Conservation (phyloP, 2,329 filamentous ascomycete species). For the Microsporum ferrugineum region DNA sequence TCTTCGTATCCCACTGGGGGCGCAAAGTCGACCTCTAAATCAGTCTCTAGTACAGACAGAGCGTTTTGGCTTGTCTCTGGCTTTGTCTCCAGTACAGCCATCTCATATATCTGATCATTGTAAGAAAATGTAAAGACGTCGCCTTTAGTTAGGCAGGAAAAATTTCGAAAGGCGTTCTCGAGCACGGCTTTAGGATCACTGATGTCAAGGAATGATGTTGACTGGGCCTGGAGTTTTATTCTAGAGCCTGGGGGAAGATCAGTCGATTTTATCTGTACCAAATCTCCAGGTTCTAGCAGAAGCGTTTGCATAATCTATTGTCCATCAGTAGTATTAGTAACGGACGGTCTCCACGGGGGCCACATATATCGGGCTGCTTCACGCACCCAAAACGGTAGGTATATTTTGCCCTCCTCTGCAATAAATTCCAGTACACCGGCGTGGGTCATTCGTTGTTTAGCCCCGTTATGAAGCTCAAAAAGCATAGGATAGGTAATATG, state of each 20-base stretch:
- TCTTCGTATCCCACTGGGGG: slow-evolving; percentile 90
- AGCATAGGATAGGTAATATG: slow-evolving; percentile 97
- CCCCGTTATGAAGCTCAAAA: slow-evolving; percentile 88
- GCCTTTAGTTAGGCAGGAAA: slow-evolving; percentile 82
- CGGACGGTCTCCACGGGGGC: not conserved
- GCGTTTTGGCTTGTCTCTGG: slow-evolving; percentile 71
- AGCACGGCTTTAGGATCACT: slow-evolving; percentile 94
- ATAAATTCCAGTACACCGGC: slow-evolving; percentile 95
- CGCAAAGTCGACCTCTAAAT: slow-evolving; percentile 92
- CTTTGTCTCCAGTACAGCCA: slow-evolving; percentile 88
- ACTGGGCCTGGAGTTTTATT: slow-evolving; percentile 95
- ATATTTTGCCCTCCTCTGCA: slow-evolving; percentile 91
- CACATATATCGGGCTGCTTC: not conserved
- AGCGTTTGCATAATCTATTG: slow-evolving; percentile 84
- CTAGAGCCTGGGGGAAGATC: slow-evolving; percentile 80
- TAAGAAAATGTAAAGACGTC: slow-evolving; percentile 95
- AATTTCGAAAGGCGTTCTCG: slow-evolving; percentile 92
- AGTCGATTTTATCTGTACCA: slow-evolving; percentile 90
- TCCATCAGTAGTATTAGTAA: slow-evolving; percentile 7
- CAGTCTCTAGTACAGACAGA: slow-evolving; percentile 88
- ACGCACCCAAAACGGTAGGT: slow-evolving; percentile 83
- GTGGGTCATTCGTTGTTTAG: slow-evolving; percentile 69
- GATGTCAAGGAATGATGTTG: slow-evolving; percentile 86
- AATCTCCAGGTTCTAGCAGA: slow-evolving; percentile 77
- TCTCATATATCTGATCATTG: slow-evolving; percentile 86